Evolutionary conservation across 2,329 filamentous ascomycete species (phyloP), one percentile per base, ranked within the genome.

Genomic region (Scedosporium boydii): DNA sequence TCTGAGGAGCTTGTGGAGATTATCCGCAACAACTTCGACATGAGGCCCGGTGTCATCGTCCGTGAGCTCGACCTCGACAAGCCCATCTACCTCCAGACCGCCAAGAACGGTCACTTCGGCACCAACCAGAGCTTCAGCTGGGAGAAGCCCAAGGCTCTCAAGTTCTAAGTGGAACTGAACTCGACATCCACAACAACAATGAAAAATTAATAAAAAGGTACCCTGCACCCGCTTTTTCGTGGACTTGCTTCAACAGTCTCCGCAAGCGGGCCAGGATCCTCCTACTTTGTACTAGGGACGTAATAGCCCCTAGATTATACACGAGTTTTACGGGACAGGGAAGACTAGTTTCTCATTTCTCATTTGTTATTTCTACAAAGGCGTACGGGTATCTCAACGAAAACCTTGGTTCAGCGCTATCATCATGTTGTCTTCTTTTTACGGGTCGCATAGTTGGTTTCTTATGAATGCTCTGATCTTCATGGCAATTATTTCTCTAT

Each of bases 61-160:
- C 91, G 91, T 82, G 93, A 97, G 82, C 89, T 99, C 68, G 89
- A 95, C 81, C 86, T 99, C 68, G 89, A 87, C 78, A 91, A 92
- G 80, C 95, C 95, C 75, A 97, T 98, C 83, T 99, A 99, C 88
- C 87, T 87, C 85, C 86, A 93, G 83, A 99, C 95, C 64, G 95
- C 95, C 80, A 97, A 97, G 90, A 98, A 98, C 82, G 95, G 95
- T 72, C 95, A 99, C 87, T 99, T 99, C 81, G 83, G 83, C 69
- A 96, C 92, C 80, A 95, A 97, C 90, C 95, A 96, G 86, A 82
- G 78, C 78, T 99, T 99, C 86, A 87, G 82, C 80, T 99, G 95
- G 95, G 95, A 99, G 87, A 86, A 98, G 87, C 93, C 95, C 74
- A 97, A 96, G 90, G 72, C 83, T 70, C 90, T 99, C 74, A 93